These are phyloP conservation scores for Sugiyamaella mastotermitis DNA, from an alignment of 805 yeast species.

Conservation along the genomic window DNA sequence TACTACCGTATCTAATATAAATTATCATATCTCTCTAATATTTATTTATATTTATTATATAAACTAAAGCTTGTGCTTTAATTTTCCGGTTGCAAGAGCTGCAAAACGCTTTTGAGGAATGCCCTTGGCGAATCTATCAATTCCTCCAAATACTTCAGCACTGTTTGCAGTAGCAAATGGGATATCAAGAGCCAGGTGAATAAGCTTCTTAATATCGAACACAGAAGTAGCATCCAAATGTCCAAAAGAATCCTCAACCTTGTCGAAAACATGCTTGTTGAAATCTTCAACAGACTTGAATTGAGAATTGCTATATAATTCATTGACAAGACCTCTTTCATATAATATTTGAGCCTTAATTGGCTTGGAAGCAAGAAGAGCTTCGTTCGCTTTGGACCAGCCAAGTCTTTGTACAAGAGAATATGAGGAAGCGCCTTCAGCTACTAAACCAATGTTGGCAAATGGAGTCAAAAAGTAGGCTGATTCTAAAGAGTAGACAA, in stretches of 20 bases:
- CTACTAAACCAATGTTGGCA: slow-evolving; percentile 73
- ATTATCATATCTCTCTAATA: background rate
- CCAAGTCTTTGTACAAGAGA: slow-evolving; percentile 69
- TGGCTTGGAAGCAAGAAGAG: slow-evolving; percentile 62
- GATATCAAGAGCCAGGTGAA: slow-evolving; percentile 31
- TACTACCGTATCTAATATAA: background rate
- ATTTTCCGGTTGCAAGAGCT: slow-evolving; percentile 45
- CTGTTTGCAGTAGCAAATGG: slow-evolving; percentile 47
- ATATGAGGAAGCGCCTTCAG: slow-evolving; percentile 73
- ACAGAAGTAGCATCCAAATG: slow-evolving; percentile 43
- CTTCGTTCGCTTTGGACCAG: slow-evolving; percentile 64
- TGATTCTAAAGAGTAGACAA: slow-evolving; percentile 58
- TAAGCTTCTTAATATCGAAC: slow-evolving; percentile 39
- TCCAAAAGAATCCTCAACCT: slow-evolving; percentile 34
- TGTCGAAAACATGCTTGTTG: slow-evolving; percentile 39
- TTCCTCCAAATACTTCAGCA: slow-evolving; percentile 63
- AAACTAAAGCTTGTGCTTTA: slow-evolving; percentile 55
- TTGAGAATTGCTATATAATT: slow-evolving; percentile 38
- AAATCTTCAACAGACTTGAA: slow-evolving; percentile 40
- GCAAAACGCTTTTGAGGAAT: slow-evolving; percentile 65
- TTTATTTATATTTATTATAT: background rate
- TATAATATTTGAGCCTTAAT: slow-evolving; percentile 52
- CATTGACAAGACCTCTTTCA: slow-evolving; percentile 55
- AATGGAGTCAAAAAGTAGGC: slow-evolving; percentile 67
- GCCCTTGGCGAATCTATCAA: slow-evolving; percentile 64